These are phyloP conservation scores for Phialophora tarda DNA, from an alignment of 2,329 filamentous ascomycete genomes.

Conservation along the genomic window DNA sequence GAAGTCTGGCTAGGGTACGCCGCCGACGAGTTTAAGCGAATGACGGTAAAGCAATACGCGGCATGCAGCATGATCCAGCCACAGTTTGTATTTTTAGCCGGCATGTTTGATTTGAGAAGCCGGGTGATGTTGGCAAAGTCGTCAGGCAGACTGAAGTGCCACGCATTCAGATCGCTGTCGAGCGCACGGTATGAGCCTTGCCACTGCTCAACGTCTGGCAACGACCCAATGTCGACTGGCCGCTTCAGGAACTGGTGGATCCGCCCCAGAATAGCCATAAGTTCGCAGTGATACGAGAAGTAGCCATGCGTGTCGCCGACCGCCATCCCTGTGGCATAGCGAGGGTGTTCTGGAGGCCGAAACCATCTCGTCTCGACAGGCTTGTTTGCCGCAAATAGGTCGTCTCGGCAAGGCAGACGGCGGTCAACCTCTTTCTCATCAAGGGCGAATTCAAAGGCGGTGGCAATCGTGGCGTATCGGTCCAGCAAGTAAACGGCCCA, in stretches of 20 bases:
- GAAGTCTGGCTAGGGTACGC: conserved; percentile 90
- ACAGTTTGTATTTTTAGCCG: conserved; percentile 73
- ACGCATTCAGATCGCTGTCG: conserved; percentile 76
- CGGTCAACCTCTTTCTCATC: conserved; percentile 90
- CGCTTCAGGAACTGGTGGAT: conserved; percentile 89
- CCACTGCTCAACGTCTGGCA: conserved; percentile 87
- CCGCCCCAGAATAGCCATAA: conserved; percentile 82
- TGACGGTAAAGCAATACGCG: conserved; percentile 88
- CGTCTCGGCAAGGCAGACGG: conserved; percentile 82
- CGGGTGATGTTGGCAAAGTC: conserved; percentile 86
- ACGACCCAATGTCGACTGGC: conserved; percentile 83
- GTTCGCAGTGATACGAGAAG: conserved; percentile 89
- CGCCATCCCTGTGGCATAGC: conserved; percentile 70
- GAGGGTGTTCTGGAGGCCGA: conserved; percentile 59
- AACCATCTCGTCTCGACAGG: conserved; percentile 87
- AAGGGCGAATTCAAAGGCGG: conserved; percentile 88
- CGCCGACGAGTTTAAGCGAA: conserved; percentile 87
- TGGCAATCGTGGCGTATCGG: conserved; percentile 86
- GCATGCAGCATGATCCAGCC: conserved; percentile 91
- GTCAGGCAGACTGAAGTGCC: conserved; percentile 81
- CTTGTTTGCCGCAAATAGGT: conserved; percentile 82
- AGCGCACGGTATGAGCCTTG: conserved; percentile 84
- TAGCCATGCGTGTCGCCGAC: conserved; percentile 74
- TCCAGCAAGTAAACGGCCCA: conserved; percentile 95
- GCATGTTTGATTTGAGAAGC: conserved; percentile 69